Base-by-base conservation (phyloP, 2,329 filamentous ascomycete genomes). In the Chrysoporthe deuterocubensis region DNA sequence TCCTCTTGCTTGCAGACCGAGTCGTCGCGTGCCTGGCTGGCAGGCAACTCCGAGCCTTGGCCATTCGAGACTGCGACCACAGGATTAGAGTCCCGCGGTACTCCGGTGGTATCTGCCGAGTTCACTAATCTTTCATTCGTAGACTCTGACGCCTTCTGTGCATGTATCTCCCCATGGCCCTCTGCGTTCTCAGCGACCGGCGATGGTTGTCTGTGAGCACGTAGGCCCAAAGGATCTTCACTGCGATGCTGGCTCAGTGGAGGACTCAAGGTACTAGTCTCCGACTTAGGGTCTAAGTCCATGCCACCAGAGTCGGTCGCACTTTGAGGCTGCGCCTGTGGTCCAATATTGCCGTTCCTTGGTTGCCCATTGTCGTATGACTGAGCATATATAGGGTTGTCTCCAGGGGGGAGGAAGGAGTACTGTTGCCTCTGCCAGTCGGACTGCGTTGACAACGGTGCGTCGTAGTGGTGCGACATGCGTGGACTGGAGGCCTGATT, bases 231-330 rank as follows among this genome's bases (percentile, higher is more conserved):
- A 13, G 80, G 79, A 69, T 83, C 81, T 11, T 80, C 71, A 66
- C 75, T 72, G 44, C 77, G 78, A 44, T 76, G 78, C 58, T 79
- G 79, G 67, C 71, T 74, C 46, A 80, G 72, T 13, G 79, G 76
- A 4, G 81, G 78, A 64, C 67, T 74, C 44, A 74, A 64, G 43
- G 72, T 64, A 65, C 71, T 72, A 54, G 72, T 70, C 44, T 72
- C 77, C 73, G 86, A 90, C 73, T 90, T 87, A 7, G 90, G 87
- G 69, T 91, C 92, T 71, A 93, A 82, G 42, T 88, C 88, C 59
- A 93, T 83, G 42, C 76, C 78, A 61, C 74, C 77, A 46, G 78
- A 75, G 60, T 75, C 75, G 67, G 76, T 77, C 68, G 77, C 75
- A 46, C 77, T 78, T 56, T 79, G 79, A 62, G 79, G 78, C 73